Evolutionary conservation across 495 filamentous ascomycete species (phyloP), one percentile per base, ranked within the genome.

Genomic region (Aspergillus coremiiformis): DNA sequence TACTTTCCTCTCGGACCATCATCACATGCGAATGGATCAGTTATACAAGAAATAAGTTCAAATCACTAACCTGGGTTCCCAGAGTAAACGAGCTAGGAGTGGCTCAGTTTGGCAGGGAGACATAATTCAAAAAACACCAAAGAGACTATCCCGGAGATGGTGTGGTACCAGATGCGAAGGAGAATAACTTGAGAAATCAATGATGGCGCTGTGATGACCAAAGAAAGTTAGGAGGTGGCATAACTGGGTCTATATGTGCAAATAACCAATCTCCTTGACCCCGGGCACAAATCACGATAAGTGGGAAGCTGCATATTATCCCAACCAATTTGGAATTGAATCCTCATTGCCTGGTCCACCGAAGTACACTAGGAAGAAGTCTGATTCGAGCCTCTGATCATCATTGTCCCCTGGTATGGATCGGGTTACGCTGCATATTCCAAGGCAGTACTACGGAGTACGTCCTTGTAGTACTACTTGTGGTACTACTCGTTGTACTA

Each of bases 11-110:
- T 22, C 47, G 22, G 27, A 8, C 15, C 0, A 24, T 4, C 8
- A 6, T 41, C 6, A 21, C 5, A 17, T 0, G 11, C 8, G 37
- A 5, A 20, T 41, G 1, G 14, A 6, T 21, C 14, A n/a, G n/a
- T n/a, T 1, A 41, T 19, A 17, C n/a, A 17, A 17, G 11, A 41
- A 41, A 49, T 5, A 17, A n/a, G n/a, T n/a, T n/a, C n/a, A n/a
- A n/a, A n/a, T n/a, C n/a, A 70, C 69, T 58, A 8, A 72, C 69
- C 58, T 64, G 15, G 66, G 65, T 51, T 70, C 69, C 69, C 69
- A 72, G 24, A 58, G 55, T 24, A 72, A 53, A 30, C 69, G 64
- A 17, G 63, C 66, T 43, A 72, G n/a, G 26, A 60, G 41, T 17
- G 58, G 37, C 14, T 60, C 58, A 14, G 54, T 46, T 24, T 53